Conservation (phyloP, 208 protist species). For the Acanthamoeba culbertsoni region DNA sequence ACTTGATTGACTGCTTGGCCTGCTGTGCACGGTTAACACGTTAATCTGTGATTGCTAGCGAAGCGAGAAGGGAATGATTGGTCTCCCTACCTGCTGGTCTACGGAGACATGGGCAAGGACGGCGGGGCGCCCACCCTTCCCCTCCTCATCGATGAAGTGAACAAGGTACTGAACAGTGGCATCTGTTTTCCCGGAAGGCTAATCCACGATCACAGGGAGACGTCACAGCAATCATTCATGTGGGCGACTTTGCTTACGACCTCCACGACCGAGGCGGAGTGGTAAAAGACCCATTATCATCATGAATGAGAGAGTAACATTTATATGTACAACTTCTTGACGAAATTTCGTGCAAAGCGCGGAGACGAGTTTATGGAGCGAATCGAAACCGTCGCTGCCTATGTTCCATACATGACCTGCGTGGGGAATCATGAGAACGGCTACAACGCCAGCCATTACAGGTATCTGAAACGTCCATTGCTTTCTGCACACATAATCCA, state of each 20-base stretch:
- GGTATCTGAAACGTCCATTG: background rate
- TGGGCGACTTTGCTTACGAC: slow-evolving; percentile 58
- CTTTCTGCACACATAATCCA: too few species aligned
- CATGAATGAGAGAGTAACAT: too few species aligned
- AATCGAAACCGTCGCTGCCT: slow-evolving; percentile 33
- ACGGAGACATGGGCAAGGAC: slow-evolving; percentile 47
- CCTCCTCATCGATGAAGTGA: slow-evolving; percentile 9
- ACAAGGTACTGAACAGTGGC: background rate
- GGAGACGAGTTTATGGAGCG: slow-evolving; percentile 54
- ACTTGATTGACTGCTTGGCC: background rate
- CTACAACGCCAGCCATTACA: slow-evolving; percentile 10
- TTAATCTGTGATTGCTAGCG: background rate
- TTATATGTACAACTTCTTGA: background rate
- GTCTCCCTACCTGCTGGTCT: background rate
- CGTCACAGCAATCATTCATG: slow-evolving; percentile 19
- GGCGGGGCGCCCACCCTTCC: background rate
- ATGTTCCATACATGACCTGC: slow-evolving; percentile 57
- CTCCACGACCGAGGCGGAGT: slow-evolving; percentile 10
- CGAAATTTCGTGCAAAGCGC: background rate
- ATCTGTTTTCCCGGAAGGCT: background rate
- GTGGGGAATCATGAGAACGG: slow-evolving; percentile 23
- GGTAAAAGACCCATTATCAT: too few species aligned
- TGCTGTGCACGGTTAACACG: background rate
- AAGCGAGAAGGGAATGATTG: slow-evolving; percentile 8
- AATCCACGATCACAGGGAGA: background rate